These are phyloP conservation scores for Balansia obtecta DNA, from an alignment of 2,329 filamentous ascomycete genomes.

Conservation along the genomic window DNA sequence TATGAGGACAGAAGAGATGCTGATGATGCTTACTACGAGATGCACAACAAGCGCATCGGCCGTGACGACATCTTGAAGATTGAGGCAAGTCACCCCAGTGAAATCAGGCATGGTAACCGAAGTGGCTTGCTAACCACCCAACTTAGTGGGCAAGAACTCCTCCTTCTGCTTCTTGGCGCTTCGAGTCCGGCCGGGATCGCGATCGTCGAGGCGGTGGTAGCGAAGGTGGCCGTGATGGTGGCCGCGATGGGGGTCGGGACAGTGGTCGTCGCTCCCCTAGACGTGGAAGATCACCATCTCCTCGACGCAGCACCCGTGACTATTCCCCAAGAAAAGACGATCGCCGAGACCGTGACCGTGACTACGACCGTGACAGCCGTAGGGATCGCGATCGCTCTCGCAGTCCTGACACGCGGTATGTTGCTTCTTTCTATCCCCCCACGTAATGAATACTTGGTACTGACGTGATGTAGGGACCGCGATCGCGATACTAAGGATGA, in stretches of 20 bases:
- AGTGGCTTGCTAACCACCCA: conserved; percentile 3
- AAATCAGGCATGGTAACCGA: neutral
- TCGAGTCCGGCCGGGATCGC: conserved; percentile 79
- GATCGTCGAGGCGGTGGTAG: conserved; percentile 37
- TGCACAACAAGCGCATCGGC: conserved; percentile 98
- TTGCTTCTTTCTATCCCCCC: neutral
- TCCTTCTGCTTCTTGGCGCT: conserved; percentile 95
- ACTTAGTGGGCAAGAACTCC: conserved; percentile 91
- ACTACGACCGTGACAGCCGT: conserved; percentile 64
- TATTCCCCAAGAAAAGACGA: conserved; percentile 86
- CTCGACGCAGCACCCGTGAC: conserved; percentile 63
- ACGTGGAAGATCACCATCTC: conserved; percentile 62
- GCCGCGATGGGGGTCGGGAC: conserved; percentile 15
- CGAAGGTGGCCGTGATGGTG: conserved; percentile 15
- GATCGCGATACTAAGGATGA: conserved; percentile 50
- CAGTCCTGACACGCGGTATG: conserved; percentile 51
- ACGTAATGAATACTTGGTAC: conserved; percentile 11
- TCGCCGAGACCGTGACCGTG: conserved; percentile 66
- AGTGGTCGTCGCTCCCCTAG: conserved; percentile 46
- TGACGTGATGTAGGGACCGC: conserved; percentile 29
- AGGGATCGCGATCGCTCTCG: conserved; percentile 67
- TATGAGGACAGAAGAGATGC: conserved; percentile 97
- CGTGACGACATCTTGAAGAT: conserved; percentile 95
- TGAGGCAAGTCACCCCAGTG: conserved; percentile 52
- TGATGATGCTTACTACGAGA: conserved; percentile 98